Evolutionary conservation across 805 yeast species (phyloP).

Genomic region (Saccharomycopsis sp.): DNA sequence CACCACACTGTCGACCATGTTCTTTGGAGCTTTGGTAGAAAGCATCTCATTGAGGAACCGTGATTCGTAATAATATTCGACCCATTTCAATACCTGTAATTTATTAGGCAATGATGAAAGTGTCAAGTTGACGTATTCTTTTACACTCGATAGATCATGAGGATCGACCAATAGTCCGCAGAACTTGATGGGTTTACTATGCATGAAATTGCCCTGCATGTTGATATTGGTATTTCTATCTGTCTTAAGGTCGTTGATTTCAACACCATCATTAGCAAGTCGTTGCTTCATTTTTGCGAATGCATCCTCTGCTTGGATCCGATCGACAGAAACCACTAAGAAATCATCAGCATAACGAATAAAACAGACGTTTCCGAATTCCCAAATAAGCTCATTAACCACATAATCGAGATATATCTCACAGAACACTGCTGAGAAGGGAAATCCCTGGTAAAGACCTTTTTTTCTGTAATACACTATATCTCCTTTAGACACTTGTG

Average conservation of each 20-base stretch:
- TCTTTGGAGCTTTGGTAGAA: neutral
- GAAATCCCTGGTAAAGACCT: constrained; percentile 85
- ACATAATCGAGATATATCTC: constrained; percentile 65
- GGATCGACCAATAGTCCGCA: constrained; percentile 10
- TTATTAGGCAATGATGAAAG: neutral
- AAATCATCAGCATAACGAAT: constrained; percentile 83
- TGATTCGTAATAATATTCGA: neutral
- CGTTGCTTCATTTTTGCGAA: neutral
- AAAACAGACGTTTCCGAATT: constrained; percentile 28
- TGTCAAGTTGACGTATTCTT: neutral
- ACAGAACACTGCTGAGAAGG: constrained; percentile 67
- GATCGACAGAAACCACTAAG: constrained; percentile 50
- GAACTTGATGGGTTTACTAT: constrained; percentile 3
- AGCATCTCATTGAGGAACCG: neutral
- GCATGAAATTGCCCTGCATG: too few species aligned
- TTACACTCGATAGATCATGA: neutral
- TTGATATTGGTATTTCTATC: neutral
- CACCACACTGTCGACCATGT: neutral
- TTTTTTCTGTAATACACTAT: constrained; percentile 40
- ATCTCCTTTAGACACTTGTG: constrained; percentile 37
- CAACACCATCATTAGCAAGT: neutral
- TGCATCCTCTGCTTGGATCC: constrained; percentile 28
- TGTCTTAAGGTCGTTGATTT: constrained; percentile 10
- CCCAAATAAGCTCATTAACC: constrained; percentile 29
- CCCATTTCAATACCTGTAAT: neutral